Evolutionary conservation across 2,329 filamentous ascomycete genomes (phyloP), one percentile per base, ranked within the genome.

Genomic region (Epichloe scottii): DNA sequence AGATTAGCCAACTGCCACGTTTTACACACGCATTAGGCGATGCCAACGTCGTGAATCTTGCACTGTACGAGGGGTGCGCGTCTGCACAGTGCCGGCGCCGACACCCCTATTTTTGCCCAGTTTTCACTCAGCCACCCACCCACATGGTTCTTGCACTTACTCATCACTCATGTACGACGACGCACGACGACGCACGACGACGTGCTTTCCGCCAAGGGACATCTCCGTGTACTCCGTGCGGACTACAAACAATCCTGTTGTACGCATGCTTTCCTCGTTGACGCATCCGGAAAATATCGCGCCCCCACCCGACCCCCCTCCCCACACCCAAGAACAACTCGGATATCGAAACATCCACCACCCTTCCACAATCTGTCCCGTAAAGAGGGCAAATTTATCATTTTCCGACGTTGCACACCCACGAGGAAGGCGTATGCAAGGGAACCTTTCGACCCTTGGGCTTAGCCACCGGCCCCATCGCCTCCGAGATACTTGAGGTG

Each of bases 51-150:
- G n/a, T 23, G 4, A 2, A 23, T 3, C 3, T 46, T 26, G 35
- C 21, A 39, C 46, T 48, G 35, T 19, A 11, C n/a, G 19, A 4
- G 35, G 35, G 19, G 11, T n/a, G 12, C 26, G 19, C 7, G 14
- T 26, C 39, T 37, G 2, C 19, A 35, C 49, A 43, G 44, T 47
- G 44, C 23, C 26, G 14, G 19, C 5, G 17, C 33, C 5, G 26
- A n/a, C 8, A 15, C 30, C 38, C 37, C 30, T 43, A 40, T 37
- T 41, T 49, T 46, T 37, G 43, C 53, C 53, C 50, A 52, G 17
- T 52, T 50, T 39, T 19, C 44, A 15, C 14, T 35, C 26, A 35
- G 42, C 46, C 39, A 44, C 19, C 46, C 39, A 44, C 19, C 34
- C 40, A 47, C 35, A 21, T 33, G 14, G 44, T 37, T 43, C 47